Conservation (phyloP, 148 eudicot species). For the Linanthus parryae region DNA sequence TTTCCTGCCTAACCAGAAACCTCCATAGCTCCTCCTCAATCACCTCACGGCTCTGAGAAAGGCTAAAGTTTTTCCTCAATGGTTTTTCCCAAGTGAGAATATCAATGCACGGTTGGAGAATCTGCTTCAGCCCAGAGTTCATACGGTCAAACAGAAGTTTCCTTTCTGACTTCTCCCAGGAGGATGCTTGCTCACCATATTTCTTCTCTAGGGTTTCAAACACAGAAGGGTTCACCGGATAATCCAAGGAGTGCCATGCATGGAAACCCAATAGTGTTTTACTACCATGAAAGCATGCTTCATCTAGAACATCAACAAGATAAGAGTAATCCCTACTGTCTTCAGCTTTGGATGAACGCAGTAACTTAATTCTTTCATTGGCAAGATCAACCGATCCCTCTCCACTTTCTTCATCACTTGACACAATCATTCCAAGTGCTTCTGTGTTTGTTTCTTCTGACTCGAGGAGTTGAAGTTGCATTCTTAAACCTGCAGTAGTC, state of each 20-base stretch:
- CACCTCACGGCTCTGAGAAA: constrained; percentile 21
- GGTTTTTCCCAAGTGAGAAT: constrained; percentile 21
- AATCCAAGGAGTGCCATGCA: constrained; percentile 32
- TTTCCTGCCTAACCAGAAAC: constrained; percentile 37
- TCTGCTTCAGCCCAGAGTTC: constrained; percentile 44
- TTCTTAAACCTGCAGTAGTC: constrained; percentile 28
- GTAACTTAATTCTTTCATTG: constrained; percentile 20
- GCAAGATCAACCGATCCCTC: constrained; percentile 24
- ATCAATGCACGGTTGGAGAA: constrained; percentile 30
- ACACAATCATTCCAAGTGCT: constrained; percentile 41
- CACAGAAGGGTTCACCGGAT: constrained; percentile 34
- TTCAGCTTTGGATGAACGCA: constrained; percentile 24
- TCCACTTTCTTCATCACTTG: constrained; percentile 47
- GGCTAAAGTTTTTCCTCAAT: constrained; percentile 23
- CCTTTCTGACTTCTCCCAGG: constrained; percentile 60
- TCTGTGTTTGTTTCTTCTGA: constrained; percentile 49
- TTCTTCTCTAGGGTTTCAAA: constrained; percentile 67
- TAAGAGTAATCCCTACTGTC: constrained; percentile 58
- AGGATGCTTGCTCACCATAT: constrained; percentile 47
- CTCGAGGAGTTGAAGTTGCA: constrained; percentile 28
- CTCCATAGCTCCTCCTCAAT: constrained; percentile 56
- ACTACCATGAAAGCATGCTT: constrained; percentile 30
- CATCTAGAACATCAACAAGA: constrained; percentile 60
- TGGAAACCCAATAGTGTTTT: constrained; percentile 24
- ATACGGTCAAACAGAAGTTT: constrained; percentile 72